Conservation (phyloP, 2,329 filamentous ascomycete species). For the Fusarium lyarnte region DNA sequence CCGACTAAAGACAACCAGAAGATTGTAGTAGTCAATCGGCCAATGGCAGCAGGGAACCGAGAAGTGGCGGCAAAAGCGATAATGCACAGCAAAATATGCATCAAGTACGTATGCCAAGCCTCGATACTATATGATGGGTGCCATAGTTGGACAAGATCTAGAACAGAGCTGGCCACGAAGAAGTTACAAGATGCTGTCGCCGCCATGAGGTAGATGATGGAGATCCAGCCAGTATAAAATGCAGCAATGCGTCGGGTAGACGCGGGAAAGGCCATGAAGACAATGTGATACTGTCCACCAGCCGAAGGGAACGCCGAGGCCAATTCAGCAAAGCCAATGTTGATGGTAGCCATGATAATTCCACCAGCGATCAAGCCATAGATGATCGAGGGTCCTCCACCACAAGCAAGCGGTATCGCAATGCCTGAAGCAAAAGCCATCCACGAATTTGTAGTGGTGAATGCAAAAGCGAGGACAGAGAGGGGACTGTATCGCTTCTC, state of each 20-base stretch:
- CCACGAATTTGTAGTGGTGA: slow-evolving; percentile 43
- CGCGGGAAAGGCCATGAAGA: slow-evolving; percentile 39
- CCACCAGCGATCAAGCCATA: slow-evolving; percentile 39
- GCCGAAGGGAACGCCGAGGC: slow-evolving; percentile 41
- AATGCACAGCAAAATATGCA: slow-evolving; percentile 39
- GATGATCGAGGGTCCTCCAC: slow-evolving; percentile 39
- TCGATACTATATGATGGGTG: slow-evolving; percentile 30
- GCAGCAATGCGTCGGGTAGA: slow-evolving; percentile 37
- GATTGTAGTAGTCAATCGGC: slow-evolving; percentile 35
- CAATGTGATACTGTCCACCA: slow-evolving; percentile 42
- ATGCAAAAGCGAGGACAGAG: slow-evolving; percentile 41
- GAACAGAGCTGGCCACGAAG: slow-evolving; percentile 38
- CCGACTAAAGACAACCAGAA: slow-evolving; percentile 38
- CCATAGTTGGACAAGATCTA: slow-evolving; percentile 38
- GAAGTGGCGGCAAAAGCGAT: slow-evolving; percentile 35
- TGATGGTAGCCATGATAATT: slow-evolving; percentile 38
- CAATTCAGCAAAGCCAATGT: slow-evolving; percentile 40
- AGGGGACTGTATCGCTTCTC: slow-evolving; percentile 40
- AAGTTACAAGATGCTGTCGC: slow-evolving; percentile 41
- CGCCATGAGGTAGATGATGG: slow-evolving; percentile 42
- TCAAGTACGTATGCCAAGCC: slow-evolving; percentile 40
- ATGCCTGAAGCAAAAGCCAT: slow-evolving; percentile 41
- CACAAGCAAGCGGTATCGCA: slow-evolving; percentile 38
- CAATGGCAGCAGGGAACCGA: slow-evolving; percentile 36
- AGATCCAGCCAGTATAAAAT: slow-evolving; percentile 40